Percentiles rank a stretch among this genome's conserved stretches.
Evolutionary conservation across 306 rosid genomes (phyloP).

Genomic region (Vigna nakashimae): DNA sequence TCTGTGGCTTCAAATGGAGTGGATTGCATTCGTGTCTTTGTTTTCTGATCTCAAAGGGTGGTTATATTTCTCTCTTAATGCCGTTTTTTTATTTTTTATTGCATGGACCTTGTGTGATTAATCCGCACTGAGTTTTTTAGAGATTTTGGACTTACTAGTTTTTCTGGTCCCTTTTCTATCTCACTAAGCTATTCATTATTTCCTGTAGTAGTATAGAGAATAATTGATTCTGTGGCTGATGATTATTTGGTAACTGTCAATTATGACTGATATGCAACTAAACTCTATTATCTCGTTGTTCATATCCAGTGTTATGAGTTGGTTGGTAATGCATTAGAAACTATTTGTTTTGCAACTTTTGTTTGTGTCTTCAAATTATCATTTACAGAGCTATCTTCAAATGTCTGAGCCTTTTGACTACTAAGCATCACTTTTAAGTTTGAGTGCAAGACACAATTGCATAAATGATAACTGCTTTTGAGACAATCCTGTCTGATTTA

Average conservation of each 20-base stretch:
- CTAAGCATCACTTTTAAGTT: constrained; percentile 3
- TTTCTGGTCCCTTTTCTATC: background rate
- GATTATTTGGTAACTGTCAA: background rate
- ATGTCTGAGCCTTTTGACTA: background rate
- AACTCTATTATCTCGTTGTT: background rate
- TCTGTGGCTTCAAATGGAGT: constrained; percentile 3
- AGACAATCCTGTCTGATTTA: background rate
- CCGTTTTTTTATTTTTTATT: background rate
- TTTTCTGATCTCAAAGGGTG: constrained; percentile 24
- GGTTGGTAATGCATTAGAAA: background rate
- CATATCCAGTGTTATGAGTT: background rate
- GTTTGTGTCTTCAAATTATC: background rate
- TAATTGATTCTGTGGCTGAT: constrained; percentile 8
- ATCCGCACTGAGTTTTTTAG: background rate
- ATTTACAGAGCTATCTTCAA: background rate
- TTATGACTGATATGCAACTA: background rate
- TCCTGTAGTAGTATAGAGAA: background rate
- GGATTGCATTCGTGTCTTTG: constrained; percentile 66
- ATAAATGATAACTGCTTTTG: background rate
- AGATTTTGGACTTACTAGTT: background rate
- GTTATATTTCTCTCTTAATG: background rate
- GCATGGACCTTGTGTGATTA: background rate
- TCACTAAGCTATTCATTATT: background rate
- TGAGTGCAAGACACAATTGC: constrained; percentile 21
- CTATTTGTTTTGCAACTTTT: background rate